These are phyloP conservation scores for Helotiales sp. DNA, from an alignment of 2,329 filamentous ascomycete genomes.

Conservation along the genomic window DNA sequence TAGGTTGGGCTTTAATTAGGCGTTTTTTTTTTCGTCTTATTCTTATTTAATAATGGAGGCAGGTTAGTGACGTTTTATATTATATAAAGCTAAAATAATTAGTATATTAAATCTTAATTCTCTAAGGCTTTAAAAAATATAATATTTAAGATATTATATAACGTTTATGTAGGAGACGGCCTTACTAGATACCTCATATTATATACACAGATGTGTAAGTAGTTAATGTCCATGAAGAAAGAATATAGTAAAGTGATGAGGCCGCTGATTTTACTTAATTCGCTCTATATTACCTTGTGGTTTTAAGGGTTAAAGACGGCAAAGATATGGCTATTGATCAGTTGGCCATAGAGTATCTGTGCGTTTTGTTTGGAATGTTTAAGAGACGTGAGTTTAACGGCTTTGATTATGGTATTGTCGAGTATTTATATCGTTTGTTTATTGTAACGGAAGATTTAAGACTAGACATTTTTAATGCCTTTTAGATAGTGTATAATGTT, in stretches of 20 bases:
- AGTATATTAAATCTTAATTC: background rate
- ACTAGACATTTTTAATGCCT: too few relatives aligned
- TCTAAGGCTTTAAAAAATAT: background rate
- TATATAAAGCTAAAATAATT: background rate
- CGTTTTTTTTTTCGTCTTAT: background rate
- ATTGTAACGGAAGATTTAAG: too few relatives aligned
- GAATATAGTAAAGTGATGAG: constrained; percentile 29
- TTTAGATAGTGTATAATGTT: too few relatives aligned
- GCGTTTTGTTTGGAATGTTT: too few relatives aligned
- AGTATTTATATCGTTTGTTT: too few relatives aligned
- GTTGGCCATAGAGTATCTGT: too few relatives aligned
- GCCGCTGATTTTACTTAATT: background rate
- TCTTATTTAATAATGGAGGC: background rate
- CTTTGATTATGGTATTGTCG: too few relatives aligned
- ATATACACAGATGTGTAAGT: background rate
- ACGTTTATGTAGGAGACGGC: background rate
- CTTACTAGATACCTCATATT: background rate
- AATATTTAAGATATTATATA: background rate
- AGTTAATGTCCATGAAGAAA: background rate
- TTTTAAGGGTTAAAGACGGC: too few relatives aligned
- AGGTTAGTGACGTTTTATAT: background rate
- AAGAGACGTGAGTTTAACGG: too few relatives aligned
- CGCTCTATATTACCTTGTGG: too few relatives aligned
- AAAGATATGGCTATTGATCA: too few relatives aligned
- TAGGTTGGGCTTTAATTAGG: background rate